These are phyloP conservation scores for Lasiodiplodia gonubiensis DNA, from an alignment of 2,329 filamentous ascomycete species.

Conservation along the genomic window DNA sequence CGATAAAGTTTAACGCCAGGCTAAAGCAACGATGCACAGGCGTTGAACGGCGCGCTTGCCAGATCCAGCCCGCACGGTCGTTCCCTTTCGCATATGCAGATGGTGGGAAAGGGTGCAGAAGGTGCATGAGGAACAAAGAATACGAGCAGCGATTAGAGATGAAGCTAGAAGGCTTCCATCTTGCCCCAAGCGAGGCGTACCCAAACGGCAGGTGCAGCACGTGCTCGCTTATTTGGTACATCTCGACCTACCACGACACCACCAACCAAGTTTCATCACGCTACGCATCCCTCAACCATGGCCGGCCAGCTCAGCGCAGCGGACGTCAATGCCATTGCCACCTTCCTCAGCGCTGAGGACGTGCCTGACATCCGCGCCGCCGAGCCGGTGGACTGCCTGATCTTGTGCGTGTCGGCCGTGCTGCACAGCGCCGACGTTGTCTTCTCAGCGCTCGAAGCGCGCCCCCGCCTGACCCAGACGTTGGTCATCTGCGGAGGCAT, in stretches of 20 bases:
- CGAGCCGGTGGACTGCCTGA: conserved; percentile 44
- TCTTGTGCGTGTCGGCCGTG: conserved; percentile 50
- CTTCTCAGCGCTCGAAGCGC: conserved; percentile 41
- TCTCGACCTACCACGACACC: not conserved
- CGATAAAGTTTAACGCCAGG: not conserved
- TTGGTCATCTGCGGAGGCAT: conserved; percentile 54
- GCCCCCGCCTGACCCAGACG: conserved; percentile 41
- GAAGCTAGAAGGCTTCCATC: too few species aligned
- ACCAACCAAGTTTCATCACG: not conserved
- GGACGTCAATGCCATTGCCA: conserved; percentile 40
- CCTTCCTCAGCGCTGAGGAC: conserved; percentile 41
- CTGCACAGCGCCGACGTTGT: conserved; percentile 44
- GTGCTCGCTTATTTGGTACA: conserved; percentile 12
- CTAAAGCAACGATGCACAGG: not conserved
- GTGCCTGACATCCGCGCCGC: conserved; percentile 32
- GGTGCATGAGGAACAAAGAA: not conserved
- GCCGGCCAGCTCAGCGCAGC: not conserved
- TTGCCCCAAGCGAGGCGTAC: too few species aligned
- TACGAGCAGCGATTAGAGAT: too few species aligned
- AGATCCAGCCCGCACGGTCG: not conserved
- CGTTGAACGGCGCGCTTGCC: not conserved
- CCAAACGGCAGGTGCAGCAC: not conserved
- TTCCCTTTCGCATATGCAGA: not conserved
- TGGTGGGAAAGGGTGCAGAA: not conserved
- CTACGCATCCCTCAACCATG: conserved; percentile 7